Evolutionary conservation across 1,284 basidiomycete species (phyloP).

Genomic region (Irpex sp.): DNA sequence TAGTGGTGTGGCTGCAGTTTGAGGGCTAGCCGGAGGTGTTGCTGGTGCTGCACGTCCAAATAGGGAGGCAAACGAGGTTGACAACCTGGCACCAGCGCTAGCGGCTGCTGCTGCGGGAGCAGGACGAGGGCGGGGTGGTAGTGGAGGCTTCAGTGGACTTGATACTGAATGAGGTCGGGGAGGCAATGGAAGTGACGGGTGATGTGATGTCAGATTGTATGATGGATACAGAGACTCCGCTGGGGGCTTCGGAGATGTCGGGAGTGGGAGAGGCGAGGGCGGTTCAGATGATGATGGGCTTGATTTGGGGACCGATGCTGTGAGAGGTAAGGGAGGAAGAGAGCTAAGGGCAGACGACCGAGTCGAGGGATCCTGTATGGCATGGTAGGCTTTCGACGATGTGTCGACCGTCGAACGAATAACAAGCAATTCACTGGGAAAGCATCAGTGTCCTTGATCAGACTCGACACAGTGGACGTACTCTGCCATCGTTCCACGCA

Average conservation of each 20-base stretch:
- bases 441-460: constrained; percentile 9
- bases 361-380: constrained; percentile 50
- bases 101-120: constrained; percentile 17
- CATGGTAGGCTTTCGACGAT: constrained; percentile 56
- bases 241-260: constrained; percentile 17
- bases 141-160: constrained; percentile 46
- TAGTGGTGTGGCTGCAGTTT: constrained; percentile 18
- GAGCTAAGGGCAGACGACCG: constrained; percentile 47
- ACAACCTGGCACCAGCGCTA: constrained; percentile 39
- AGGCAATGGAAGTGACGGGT: constrained; percentile 62
- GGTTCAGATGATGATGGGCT: constrained; percentile 10
- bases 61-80: constrained; percentile 64
- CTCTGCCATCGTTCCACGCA: constrained; percentile 66
- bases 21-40: constrained; percentile 31
- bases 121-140: constrained; percentile 51
- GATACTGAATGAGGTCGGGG: constrained; percentile 39
- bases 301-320: constrained; percentile 19
- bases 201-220: constrained; percentile 46
- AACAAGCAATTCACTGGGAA: constrained; percentile 50
- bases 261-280: constrained; percentile 16
- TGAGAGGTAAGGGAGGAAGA: constrained; percentile 34
- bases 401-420: constrained; percentile 65
- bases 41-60: constrained; percentile 46
- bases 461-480: constrained; percentile 27
- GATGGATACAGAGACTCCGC: constrained; percentile 44